Conservation (phyloP, 176 grass and related monocot species). For the Cenchrus americanus region DNA sequence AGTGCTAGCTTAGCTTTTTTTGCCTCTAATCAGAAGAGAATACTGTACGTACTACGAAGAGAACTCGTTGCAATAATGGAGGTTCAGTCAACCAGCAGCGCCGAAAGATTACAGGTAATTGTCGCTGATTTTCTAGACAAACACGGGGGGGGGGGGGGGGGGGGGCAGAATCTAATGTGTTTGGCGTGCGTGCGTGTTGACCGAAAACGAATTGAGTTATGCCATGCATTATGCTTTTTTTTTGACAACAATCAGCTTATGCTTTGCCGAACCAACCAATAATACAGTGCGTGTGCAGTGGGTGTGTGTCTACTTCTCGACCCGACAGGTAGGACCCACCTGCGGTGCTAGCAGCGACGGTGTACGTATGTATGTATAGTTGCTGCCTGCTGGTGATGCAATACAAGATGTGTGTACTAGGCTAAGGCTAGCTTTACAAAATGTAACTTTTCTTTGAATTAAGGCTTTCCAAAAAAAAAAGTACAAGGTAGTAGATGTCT, state of each 20-base stretch:
- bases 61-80: neutral
- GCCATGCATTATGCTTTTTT: no score
- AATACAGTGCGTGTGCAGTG: no score
- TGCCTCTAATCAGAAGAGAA: neutral
- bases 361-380: no score
- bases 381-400: neutral
- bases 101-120: neutral
- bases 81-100: neutral
- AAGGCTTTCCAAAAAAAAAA: no score
- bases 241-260: no score
- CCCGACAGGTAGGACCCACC: neutral
- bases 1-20: no score
- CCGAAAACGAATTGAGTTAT: neutral
- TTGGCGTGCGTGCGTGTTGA: neutral
- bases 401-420: neutral
- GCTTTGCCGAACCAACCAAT: no score
- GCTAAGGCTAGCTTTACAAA: no score
- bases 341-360: no score
- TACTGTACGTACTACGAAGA: neutral
- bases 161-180: constrained; percentile 29
- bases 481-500: no score
- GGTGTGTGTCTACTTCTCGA: neutral
- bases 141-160: neutral
- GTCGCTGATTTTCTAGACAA: neutral
- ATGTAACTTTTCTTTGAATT: no score